Conservation (phyloP, 495 filamentous ascomycete species). For the Amorphotheca resinae region DNA sequence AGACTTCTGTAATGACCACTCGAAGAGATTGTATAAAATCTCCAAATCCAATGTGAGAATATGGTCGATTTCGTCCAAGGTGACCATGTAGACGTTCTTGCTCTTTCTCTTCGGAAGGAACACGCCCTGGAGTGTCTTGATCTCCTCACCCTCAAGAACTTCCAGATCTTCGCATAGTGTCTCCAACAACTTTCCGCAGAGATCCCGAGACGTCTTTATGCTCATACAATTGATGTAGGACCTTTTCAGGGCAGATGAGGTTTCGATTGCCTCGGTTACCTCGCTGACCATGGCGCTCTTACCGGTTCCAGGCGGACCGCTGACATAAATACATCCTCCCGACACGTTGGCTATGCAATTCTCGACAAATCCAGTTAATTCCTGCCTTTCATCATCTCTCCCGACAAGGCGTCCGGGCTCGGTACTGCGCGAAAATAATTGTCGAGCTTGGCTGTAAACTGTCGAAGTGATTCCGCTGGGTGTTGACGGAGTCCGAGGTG, state of each 20-base stretch:
- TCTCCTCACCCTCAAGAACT: slow-evolving; percentile 39
- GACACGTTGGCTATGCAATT: slow-evolving; percentile 43
- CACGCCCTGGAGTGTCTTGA: slow-evolving; percentile 44
- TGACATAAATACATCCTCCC: slow-evolving; percentile 88
- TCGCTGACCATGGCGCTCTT: slow-evolving; percentile 89
- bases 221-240: slow-evolving; percentile 94
- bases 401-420: slow-evolving; percentile 69
- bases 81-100: slow-evolving; percentile 55
- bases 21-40: slow-evolving; percentile 80
- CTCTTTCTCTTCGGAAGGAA: slow-evolving; percentile 47
- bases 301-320: slow-evolving; percentile 88
- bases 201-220: slow-evolving; percentile 69
- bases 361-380: slow-evolving; percentile 57
- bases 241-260: slow-evolving; percentile 39
- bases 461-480: slow-evolving; percentile 47
- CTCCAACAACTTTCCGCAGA: slow-evolving; percentile 59
- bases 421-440: slow-evolving; percentile 69
- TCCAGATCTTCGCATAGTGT: slow-evolving; percentile 33
- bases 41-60: slow-evolving; percentile 76
- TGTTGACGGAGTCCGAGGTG: slow-evolving; percentile 51
- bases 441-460: slow-evolving; percentile 76
- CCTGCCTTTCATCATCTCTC: slow-evolving; percentile 63
- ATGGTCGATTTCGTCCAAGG: slow-evolving; percentile 90
- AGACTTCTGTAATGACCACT: slow-evolving; percentile 71
- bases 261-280: slow-evolving; percentile 44